These are phyloP conservation scores for Penicillium capsulatum DNA, from an alignment of 2,329 filamentous ascomycete genomes.

Conservation along the genomic window DNA sequence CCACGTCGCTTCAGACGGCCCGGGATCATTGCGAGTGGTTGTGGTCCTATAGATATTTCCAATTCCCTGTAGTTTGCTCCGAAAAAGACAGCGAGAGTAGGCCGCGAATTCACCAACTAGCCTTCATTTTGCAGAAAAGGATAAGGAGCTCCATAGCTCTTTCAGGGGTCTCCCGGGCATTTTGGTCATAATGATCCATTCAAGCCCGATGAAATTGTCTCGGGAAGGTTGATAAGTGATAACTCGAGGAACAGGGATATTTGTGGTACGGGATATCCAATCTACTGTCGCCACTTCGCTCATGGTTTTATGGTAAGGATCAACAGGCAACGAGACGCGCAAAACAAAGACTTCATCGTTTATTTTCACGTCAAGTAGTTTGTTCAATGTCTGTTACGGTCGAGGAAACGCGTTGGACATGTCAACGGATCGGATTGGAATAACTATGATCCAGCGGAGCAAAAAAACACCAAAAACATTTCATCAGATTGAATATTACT, in stretches of 20 bases:
- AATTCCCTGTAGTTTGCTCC: conserved; percentile 12
- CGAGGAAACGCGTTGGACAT: too few relatives aligned
- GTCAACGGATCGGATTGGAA: too few relatives aligned
- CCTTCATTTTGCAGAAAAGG: conserved; percentile 6
- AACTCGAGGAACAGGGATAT: conserved; percentile 12
- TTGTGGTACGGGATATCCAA: conserved; percentile 8
- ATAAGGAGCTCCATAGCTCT: conserved; percentile 6
- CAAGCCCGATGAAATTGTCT: conserved; percentile 16
- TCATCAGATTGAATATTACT: too few relatives aligned
- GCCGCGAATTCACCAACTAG: conserved; percentile 7
- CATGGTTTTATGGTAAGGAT: conserved; percentile 9
- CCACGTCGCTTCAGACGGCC: conserved; percentile 1
- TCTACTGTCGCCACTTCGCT: conserved; percentile 16
- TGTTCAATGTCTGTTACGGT: too few relatives aligned
- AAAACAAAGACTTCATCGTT: conserved; percentile 8
- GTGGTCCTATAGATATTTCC: conserved; percentile 9
- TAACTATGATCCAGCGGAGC: too few relatives aligned
- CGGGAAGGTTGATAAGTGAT: conserved; percentile 12
- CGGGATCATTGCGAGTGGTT: conserved; percentile 3
- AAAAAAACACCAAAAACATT: too few relatives aligned
- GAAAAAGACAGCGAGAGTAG: conserved; percentile 8
- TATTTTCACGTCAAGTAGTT: conserved; percentile 8
- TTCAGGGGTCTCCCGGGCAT: conserved; percentile 6
- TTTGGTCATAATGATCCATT: conserved; percentile 16
- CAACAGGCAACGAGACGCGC: conserved; percentile 11